Conservation (phyloP, 768 basidiomycete genomes). For the Rhizopogon roseolus region DNA sequence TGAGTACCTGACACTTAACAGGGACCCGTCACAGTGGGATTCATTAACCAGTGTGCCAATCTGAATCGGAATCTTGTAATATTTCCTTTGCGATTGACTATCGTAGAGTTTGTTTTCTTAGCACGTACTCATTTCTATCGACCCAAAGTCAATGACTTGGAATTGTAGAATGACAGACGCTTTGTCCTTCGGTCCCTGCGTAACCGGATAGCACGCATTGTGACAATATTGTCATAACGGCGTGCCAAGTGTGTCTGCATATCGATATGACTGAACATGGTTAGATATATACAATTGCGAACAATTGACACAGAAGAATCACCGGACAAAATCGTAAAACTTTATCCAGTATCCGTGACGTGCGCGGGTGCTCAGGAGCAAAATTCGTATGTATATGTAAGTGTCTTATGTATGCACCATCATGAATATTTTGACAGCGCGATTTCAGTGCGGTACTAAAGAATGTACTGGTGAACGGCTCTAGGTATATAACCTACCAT, state of each 20-base stretch:
- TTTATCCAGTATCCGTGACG: not conserved
- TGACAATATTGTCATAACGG: not conserved
- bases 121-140: too few relatives aligned
- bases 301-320: too few relatives aligned
- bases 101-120: too few relatives aligned
- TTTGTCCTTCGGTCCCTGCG: not conserved
- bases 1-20: too few relatives aligned
- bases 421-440: not conserved
- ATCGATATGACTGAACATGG: constrained; percentile 1
- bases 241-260: not conserved
- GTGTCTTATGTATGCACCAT: not conserved
- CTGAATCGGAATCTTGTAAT: too few relatives aligned
- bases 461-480: not conserved
- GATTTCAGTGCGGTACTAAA: not conserved
- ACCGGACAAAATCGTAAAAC: too few relatives aligned
- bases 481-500: not conserved
- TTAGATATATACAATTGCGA: not conserved
- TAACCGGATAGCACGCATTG: not conserved
- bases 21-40: too few relatives aligned
- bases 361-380: not conserved
- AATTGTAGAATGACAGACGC: too few relatives aligned
- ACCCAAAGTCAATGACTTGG: too few relatives aligned
- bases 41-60: too few relatives aligned
- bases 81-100: too few relatives aligned
- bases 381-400: not conserved